Evolutionary conservation across 257 asterid species (phyloP), one percentile per base, ranked within the genome.

Genomic region (Solanum pennellii): DNA sequence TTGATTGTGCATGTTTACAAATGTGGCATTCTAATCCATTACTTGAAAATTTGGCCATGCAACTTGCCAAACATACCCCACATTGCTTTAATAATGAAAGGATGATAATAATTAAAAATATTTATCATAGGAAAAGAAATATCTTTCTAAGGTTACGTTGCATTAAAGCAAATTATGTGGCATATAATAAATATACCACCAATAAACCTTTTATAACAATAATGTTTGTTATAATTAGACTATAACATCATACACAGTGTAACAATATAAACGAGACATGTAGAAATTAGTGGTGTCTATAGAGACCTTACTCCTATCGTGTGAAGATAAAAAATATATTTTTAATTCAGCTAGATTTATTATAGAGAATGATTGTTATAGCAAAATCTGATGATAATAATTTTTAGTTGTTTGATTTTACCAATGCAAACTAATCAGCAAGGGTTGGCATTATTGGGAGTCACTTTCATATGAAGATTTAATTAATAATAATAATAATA

Each of bases 1-100:
- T 80, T 47, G 66, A 27, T 45, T 12, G 3, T 79, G 18, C 11
- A 80, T 9, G 84, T 80, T 82, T 71, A 72, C 49, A 82, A 73
- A 83, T 89, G 91, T 86, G 91, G 91, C 91, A 89, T 44, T 83
- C 89, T 65, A 29, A 86, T 86, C 91, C 69, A 60, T 65, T 44
- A 12, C 16, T 44, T 83, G 59, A 66, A 85, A 85, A 35, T 20
- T 49, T 82, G 29, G 39, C 31, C 56, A 47, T 9, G 41, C 52
- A 83, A 37, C 31, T 27, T 31, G 52, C 49, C 69, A 86, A 86
- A 80, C 84, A 14, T 8, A 79, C 68, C 65, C 62, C 27, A 86
- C 72, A 31, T 71, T 80, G 39, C 47, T 72, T 73, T 71, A 1
- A 37, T 6, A 56, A 69, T 56, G 84, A 44, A 39, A 23, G 3